Evolutionary conservation across 2,329 filamentous ascomycete species (phyloP), one percentile per base, ranked within the genome.

Genomic region (Ceratocystis ficicola): DNA sequence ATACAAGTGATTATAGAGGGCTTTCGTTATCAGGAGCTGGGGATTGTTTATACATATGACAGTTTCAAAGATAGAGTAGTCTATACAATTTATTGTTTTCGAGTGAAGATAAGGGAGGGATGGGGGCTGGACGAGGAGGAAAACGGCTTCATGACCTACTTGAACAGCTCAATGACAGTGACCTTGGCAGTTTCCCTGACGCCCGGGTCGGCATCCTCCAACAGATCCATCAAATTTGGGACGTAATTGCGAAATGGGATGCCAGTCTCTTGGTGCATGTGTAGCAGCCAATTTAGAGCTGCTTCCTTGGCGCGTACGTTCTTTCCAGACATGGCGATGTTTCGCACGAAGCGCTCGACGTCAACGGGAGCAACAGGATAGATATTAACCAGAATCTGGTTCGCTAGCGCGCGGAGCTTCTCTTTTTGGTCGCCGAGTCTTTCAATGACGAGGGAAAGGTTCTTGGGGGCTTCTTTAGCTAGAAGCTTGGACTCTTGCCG

Each of bases 371-470:
- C 83, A 64, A 86, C 83, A 12, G 80, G 80, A 77, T 89, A 94
- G 67, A 96, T 79, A 64, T 94, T 94, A 36, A 82, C 82, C 67
- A 96, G 83, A 20, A 88, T 84, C 73, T 90, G 87, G 57, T 85
- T 79, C 17, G 91, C 89, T 67, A 92, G 81, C 41, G 81, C 77
- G 71, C 92, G 85, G 70, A 91, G 84, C 74, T 91, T 92, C 73
- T 96, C 92, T 74, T 93, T 93, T 69, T 84, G 84, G 73, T 96
- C 93, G 67, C 90, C 91, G 67, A 97, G 82, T 74, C 90, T 89
- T 66, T 96, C 93, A 66, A 91, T 78, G 65, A 96, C 81, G 59
- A 92, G 75, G 3, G 89, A 84, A 68, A 94, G 81, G 7, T 91
- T 86, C 69, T 84, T 81, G 62, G 83, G 81, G 2, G 86, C 86